Evolutionary conservation across 441 rosid species (phyloP), one percentile per base, ranked within the genome.

Genomic region (Syzygium malaccense): DNA sequence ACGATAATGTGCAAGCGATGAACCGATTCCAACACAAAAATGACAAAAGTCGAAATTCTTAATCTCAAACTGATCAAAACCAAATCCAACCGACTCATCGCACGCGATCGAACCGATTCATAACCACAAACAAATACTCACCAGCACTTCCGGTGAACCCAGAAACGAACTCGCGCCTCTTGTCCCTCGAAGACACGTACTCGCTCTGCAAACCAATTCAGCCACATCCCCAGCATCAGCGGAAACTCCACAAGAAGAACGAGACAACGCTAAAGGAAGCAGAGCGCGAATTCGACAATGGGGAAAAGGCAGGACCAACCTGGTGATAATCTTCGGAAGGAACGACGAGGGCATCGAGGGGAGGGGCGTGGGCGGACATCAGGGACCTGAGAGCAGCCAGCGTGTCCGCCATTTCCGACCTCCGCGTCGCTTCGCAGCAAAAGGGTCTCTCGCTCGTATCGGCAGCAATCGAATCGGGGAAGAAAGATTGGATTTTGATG

Each of bases 271-370:
- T n/a, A 33, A 62, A 48, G 45, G 28, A 25, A 53, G 58, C 49
- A 49, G 25, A 9, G 14, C 57, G 25, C 8, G 23, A 5, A 20
- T 55, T 28, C 51, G 83, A 75, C 53, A 5, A 86, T 45, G 86
- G 86, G 49, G 15, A 68, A 64, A 64, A 30, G 58, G 83, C 12
- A 37, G 4, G 7, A 48, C 19, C n/a, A 51, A 95, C 99, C 97
- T 98, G 99, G 90, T 98, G 99, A 92, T 93, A 96, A 89, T 98
- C 99, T 87, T 96, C 99, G 28, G 99, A 97, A 25, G 98, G 99
- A 55, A 98, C 97, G 55, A 97, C 91, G 86, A 97, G 92, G 87
- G 99, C 98, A 26, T 97, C 93, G 88, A 97, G 98, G 88, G 99
- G 97, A 91, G 99, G 99, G 90, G 98, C 93, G 92, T 96, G 97